Conservation (phyloP, 2,329 filamentous ascomycete genomes). For the Colletotrichum sansevieriae region DNA sequence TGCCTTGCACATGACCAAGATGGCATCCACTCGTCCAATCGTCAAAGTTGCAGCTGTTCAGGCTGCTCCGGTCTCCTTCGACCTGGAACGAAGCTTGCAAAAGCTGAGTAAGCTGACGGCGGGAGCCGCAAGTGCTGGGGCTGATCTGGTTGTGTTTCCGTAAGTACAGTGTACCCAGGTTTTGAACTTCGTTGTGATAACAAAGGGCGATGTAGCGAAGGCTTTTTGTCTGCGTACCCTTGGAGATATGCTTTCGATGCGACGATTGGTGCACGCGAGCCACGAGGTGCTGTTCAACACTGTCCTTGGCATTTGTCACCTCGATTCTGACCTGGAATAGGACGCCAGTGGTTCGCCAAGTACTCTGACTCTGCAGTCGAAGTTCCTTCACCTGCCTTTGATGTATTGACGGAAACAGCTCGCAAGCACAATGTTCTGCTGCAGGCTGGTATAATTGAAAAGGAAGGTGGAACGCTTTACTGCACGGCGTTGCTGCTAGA, state of each 20-base stretch:
- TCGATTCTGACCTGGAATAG: conserved; percentile 41
- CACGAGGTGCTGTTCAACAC: conserved; percentile 48
- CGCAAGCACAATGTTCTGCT: conserved; percentile 52
- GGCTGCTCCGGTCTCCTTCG: conserved; percentile 55
- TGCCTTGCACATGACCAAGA: conserved; percentile 1
- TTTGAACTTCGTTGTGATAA: background rate
- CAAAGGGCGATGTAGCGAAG: conserved; percentile 46
- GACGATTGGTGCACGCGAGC: conserved; percentile 56
- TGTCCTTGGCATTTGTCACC: background rate
- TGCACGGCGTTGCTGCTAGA: conserved; percentile 55
- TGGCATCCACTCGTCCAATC: conserved; percentile 39
- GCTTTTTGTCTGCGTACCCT: conserved; percentile 57
- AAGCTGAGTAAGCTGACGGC: conserved; percentile 51
- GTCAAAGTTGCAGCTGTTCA: conserved; percentile 56
- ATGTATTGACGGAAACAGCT: conserved; percentile 50
- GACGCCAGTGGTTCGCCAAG: conserved; percentile 56
- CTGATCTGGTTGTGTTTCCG: conserved; percentile 57
- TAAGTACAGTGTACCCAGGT: conserved; percentile 44
- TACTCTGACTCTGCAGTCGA: conserved; percentile 55
- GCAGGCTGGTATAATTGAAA: conserved; percentile 56
- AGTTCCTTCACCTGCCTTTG: conserved; percentile 54
- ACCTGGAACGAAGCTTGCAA: conserved; percentile 52
- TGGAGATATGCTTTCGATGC: conserved; percentile 58
- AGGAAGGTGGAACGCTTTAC: conserved; percentile 56
- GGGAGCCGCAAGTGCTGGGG: conserved; percentile 52